Base-by-base conservation (phyloP, 805 yeast species). In the Candida anglica region DNA sequence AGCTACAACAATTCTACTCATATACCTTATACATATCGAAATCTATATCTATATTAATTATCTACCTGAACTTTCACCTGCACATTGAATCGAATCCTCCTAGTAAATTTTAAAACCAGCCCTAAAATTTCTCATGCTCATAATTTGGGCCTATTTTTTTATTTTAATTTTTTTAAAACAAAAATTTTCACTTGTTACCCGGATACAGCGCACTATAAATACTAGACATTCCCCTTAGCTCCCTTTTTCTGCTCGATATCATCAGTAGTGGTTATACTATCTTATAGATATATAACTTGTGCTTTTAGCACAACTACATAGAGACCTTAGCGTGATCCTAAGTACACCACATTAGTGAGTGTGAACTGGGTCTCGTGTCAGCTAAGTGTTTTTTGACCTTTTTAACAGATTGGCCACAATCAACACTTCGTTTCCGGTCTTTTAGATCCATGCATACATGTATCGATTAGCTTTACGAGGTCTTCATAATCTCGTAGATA, bases 241-340 rank as follows among this genome's bases (percentile, higher is more conserved):
- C 60, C 59, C 56, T 53, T 49, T 47, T 60, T 42, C 47, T 52
- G 50, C 50, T 52, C 45, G 39, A 47, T 45, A 73, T 68, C 85
- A 79, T 79, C 82, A 77, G 86, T 79, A 79, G 86, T 76, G 85
- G 85, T 77, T 79, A 77, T 78, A 76, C 85, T 79, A 78, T 74
- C 75, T 72, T 64, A 59, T 63, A 75, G 71, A 68, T 67, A 71
- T 78, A 77, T 76, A 75, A 73, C 76, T 64, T 56, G 52, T 69
- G 65, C 43, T 50, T 52, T 55, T 54, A 43, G 48, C 50, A 53
- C 46, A 60, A 45, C 51, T 53, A 53, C 48, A 54, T 70, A 73
- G 67, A 69, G 73, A 53, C 68, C 63, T 50, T 50, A 53, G 57
- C 47, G 47, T 35, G 45, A 46, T 40, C 48, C 47, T 46, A 49